A percentile compares a stretch with the other conserved stretches of the same genome.
Conservation (phyloP, 139 green algal genomes). For the Desmodesmus armatus region DNA sequence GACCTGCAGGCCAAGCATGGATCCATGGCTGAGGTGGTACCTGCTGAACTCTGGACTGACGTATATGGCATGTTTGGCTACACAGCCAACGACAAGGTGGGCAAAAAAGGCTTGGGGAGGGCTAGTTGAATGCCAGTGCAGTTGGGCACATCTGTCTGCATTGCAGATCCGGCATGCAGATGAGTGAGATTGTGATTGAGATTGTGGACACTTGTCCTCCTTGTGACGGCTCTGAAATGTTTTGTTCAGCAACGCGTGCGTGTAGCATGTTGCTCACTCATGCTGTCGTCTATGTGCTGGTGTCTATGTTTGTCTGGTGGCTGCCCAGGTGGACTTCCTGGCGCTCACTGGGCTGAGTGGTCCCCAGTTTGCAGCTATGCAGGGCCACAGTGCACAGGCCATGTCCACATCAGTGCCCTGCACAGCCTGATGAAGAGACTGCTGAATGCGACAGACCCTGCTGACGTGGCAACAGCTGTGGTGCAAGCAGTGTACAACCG, state of each 20-base stretch:
- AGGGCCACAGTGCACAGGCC: slow-evolving; percentile 8
- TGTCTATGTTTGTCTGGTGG: not conserved
- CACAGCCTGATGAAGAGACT: slow-evolving; percentile 14
- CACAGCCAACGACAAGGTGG: not conserved
- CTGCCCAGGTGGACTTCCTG: slow-evolving; percentile 29
- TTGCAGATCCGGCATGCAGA: not conserved
- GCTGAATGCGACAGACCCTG: not conserved
- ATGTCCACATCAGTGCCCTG: not conserved
- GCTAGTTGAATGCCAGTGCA: no score
- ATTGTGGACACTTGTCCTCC: no score
- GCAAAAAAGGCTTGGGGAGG: not conserved
- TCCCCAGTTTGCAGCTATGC: slow-evolving; percentile 3
- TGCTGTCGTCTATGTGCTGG: not conserved
- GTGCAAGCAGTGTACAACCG: slow-evolving; percentile 2
- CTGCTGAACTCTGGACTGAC: not conserved
- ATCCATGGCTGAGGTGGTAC: not conserved
- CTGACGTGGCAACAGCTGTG: slow-evolving; percentile 4
- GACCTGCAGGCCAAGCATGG: not conserved
- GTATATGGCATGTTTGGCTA: slow-evolving; percentile 39
- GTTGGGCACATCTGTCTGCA: not conserved
- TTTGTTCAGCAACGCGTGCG: no score
- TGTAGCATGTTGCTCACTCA: no score
- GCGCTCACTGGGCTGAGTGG: not conserved
- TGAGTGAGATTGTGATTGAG: not conserved
- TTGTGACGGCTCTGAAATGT: no score